Evolutionary conservation across 129 eudicot species (phyloP), one percentile per base, ranked within the genome.

Genomic region (Dittrichia graveolens): DNA sequence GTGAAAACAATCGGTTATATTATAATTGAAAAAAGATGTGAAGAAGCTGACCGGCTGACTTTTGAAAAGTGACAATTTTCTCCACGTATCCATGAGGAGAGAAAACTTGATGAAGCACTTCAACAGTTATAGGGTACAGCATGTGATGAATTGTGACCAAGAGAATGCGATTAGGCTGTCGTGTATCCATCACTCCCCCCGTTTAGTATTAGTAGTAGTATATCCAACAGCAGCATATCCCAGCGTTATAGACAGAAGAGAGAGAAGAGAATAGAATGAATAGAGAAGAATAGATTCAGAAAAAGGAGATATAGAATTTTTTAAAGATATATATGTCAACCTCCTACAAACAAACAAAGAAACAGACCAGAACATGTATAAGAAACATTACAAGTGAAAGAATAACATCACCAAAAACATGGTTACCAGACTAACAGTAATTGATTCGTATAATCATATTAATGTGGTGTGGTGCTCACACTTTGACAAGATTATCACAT

Each of bases 31-130:
- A 61, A 78, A 69, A 77, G 2, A 85, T 79, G 69, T 76, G 82
- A 84, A 83, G 86, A 87, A 72, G 87, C 98, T 94, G 91, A 94
- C 97, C 99, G 70, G 99, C 99, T 79, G 99, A 94, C 84, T 94
- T 94, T 89, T 94, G 99, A 83, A 94, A 94, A 7, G 99, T 90
- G 89, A 94, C 99, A 73, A 94, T 80, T 88, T 94, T 94, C 91
- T 94, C 99, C 75, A 94, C 99, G 65, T 81, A 84, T 83, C 99
- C 99, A 84, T 94, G 92, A 80, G 99, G 95, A 86, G 99, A 94
- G 83, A 94, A 94, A 19, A 94, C 99, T 94, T 94, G 99, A 83
- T 94, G 97, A 82, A 94, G 94, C 86, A 94, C 99, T 87, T 94
- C 97, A 88, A 94, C 97, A 8, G 96, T 90, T 60, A 94, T 94